Percentiles rank a stretch among this genome's conserved stretches.
Conservation (phyloP, 1,284 basidiomycete genomes). For the Cryptococcus neoformans region DNA sequence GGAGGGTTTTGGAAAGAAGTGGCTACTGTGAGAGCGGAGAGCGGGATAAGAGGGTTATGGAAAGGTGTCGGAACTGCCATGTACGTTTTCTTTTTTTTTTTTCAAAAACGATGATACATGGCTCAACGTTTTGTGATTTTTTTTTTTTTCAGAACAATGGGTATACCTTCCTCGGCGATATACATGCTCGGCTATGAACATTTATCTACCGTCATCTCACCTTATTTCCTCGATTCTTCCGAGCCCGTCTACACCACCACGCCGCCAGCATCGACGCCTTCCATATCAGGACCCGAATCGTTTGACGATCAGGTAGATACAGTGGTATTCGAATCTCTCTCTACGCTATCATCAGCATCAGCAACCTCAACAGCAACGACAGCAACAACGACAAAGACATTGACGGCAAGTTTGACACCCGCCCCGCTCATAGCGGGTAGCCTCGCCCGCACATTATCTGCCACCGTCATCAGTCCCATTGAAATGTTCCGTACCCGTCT, state of each 20-base stretch:
- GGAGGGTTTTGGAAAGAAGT: conserved; percentile 71
- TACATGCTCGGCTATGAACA: conserved; percentile 98
- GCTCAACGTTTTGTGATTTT: no score
- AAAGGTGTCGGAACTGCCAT: conserved; percentile 83
- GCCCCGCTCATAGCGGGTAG: conserved; percentile 81
- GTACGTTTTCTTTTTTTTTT: conserved; percentile 63
- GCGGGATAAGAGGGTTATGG: conserved; percentile 78
- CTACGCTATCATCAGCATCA: conserved; percentile 17
- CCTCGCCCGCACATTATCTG: conserved; percentile 73
- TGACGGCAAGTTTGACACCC: conserved; percentile 51
- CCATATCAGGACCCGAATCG: not conserved
- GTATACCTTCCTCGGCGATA: conserved; percentile 85
- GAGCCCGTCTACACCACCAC: conserved; percentile 25
- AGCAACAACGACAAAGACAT: not conserved
- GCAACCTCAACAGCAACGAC: conserved; percentile 8
- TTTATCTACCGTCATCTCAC: conserved; percentile 56
- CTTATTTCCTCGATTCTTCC: conserved; percentile 27
- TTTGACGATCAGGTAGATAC: not conserved
- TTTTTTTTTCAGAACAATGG: conserved; percentile 76
- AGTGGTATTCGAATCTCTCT: conserved; percentile 11
- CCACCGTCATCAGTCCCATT: conserved; percentile 79
- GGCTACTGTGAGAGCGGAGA: conserved; percentile 68
- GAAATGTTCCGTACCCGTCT: conserved; percentile 93
- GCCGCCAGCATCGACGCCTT: not conserved
- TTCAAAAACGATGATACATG: no score